phyloP scores from a whole-genome alignment of 2,329 filamentous ascomycete species.

The Hirsutella thompsonii region DNA sequence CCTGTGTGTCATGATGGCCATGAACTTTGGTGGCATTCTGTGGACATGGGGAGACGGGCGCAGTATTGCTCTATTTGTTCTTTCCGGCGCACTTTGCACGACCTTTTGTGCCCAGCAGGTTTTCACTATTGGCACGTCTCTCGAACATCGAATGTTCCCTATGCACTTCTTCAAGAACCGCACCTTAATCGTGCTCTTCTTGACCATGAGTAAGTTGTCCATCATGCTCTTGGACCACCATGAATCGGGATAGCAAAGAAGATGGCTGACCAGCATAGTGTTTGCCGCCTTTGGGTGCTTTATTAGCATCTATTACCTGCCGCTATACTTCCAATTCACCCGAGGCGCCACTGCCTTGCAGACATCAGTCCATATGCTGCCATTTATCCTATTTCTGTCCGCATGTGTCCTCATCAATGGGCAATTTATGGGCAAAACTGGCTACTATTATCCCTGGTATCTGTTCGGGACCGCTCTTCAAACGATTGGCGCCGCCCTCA shows the following conservation, averaged over 20 bases:
- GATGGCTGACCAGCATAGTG: too few species aligned
- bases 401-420: slow-evolving; percentile 21
- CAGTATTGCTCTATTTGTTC: slow-evolving; percentile 30
- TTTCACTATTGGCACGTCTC: slow-evolving; percentile 10
- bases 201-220: slow-evolving; percentile 13
- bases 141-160: slow-evolving; percentile 28
- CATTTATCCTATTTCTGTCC: slow-evolving; percentile 24
- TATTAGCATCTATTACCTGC: slow-evolving; percentile 30
- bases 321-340: slow-evolving; percentile 35
- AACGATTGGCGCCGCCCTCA: slow-evolving; percentile 18
- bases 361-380: slow-evolving; percentile 24
- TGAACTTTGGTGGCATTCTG: slow-evolving; percentile 28
- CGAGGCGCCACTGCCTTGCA: slow-evolving; percentile 23
- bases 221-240: too few species aligned
- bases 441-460: slow-evolving; percentile 27
- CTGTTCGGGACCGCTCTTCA: slow-evolving; percentile 18
- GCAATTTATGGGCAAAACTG: slow-evolving; percentile 17
- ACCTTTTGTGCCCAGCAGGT: slow-evolving; percentile 32
- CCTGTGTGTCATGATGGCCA: slow-evolving; percentile 29
- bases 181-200: slow-evolving; percentile 27
- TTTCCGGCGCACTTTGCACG: slow-evolving; percentile 22
- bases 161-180: slow-evolving; percentile 26
- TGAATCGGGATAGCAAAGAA: too few species aligned
- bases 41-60: slow-evolving; percentile 30
- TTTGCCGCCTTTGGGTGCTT: slow-evolving; percentile 10